Base-by-base conservation (phyloP, 2,329 filamentous ascomycete species). In the Apiospora malaysiana region DNA sequence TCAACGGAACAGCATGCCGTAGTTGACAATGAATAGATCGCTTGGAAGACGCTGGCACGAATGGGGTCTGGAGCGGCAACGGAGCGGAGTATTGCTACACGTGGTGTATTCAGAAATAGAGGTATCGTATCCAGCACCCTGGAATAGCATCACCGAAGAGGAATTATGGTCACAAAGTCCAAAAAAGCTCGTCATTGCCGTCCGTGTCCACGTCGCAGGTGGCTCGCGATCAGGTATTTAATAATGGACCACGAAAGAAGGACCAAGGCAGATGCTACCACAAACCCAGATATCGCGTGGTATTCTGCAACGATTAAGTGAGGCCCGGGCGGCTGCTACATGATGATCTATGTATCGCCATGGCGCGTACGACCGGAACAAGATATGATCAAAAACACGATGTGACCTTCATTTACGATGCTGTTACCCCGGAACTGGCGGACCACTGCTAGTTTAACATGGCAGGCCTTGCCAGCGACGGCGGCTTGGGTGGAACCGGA, bases 401-500 rank as follows among this genome's bases (percentile, higher is more conserved):
- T 63, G 56, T 63, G 56, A 63, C 56, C 56, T 63, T 63, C 9
- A 32, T 40, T 12, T 40, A 21, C 56, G 21, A 40, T 63, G 56
- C 21, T 63, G 56, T 9, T 63, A 63, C 32, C 56, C 56, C 56
- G 56, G 56, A 63, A 40, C 18, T 18, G 32, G 56, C 56, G 32
- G 56, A 37, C 56, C 21, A 63, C 32, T 63, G 56, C 56, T 40
- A 63, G 56, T 40, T 10, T 6, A 40, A n/a, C 32, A 40, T 40
- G 56, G 32, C 32, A 40, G 56, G 56, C 18, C 56, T 63, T 37
- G 56, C 27, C 32, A n/a, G 16, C 56, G n/a, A 40, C 56, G 21
- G 32, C 56, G 56, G 27, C 56, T 40, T 18, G 40, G 56, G 56
- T 63, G 56, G 56, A 63, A 40, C 56, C 56, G 56, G 56, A 40